phyloP scores from a whole-genome alignment of 192 early-diverging fungal genomes.

The Borealophlyctis nickersoniae region DNA sequence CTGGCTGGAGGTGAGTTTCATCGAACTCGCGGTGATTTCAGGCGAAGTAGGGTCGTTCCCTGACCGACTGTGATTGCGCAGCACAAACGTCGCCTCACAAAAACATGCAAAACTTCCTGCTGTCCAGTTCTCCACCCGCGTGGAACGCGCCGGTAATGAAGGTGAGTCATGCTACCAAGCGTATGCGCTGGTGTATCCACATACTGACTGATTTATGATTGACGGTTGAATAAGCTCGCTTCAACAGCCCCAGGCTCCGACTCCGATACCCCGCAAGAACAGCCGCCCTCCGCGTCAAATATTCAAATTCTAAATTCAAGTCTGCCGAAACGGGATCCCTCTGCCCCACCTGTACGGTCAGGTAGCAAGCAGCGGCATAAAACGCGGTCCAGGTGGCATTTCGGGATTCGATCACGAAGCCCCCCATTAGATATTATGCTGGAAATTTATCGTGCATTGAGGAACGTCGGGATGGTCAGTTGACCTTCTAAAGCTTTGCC shows the following conservation, averaged over 20 bases:
- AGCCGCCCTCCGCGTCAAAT: slow-evolving; percentile 25
- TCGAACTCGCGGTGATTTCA: not conserved
- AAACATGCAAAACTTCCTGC: slow-evolving; percentile 59
- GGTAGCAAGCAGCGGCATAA: slow-evolving; percentile 28
- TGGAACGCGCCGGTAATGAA: slow-evolving; percentile 56
- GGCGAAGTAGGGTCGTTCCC: not conserved
- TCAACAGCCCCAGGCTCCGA: not conserved
- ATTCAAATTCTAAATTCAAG: slow-evolving; percentile 51
- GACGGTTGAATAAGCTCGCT: no score
- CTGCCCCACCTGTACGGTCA: slow-evolving; percentile 18
- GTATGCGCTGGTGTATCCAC: no score
- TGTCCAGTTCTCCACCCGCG: slow-evolving; percentile 64
- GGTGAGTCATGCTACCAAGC: no score
- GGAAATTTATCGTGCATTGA: slow-evolving; percentile 91
- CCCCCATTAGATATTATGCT: slow-evolving; percentile 94
- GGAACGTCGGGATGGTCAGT: slow-evolving; percentile 78
- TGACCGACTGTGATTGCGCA: slow-evolving; percentile 18
- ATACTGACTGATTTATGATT: no score
- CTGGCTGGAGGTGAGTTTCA: slow-evolving; percentile 43
- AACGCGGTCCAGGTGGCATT: slow-evolving; percentile 89
- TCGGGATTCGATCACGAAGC: slow-evolving; percentile 91
- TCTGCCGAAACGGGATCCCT: slow-evolving; percentile 43
- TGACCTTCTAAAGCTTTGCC: not conserved
- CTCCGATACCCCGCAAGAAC: slow-evolving; percentile 11
- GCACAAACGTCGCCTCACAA: slow-evolving; percentile 48